Evolutionary conservation across 2,329 filamentous ascomycete species (phyloP), one percentile per base, ranked within the genome.

Genomic region (Sarocladiaceae sp.): DNA sequence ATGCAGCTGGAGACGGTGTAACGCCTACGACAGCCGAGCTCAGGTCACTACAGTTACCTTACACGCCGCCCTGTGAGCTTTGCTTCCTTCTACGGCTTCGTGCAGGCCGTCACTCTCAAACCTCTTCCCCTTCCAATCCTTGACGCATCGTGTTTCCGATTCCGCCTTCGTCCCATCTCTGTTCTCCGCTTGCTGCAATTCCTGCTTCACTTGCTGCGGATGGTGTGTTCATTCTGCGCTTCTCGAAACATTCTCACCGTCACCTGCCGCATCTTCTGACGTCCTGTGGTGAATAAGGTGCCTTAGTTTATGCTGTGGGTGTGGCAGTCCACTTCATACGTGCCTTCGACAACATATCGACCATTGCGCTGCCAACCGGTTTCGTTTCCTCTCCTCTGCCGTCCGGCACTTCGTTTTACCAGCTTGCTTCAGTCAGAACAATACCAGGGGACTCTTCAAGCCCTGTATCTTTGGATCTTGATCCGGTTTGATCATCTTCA

Each of bases 141-240:
- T 48, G 44, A 48, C 44, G 44, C 44, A 48, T 48, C 44, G 44
- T 48, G 44, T 48, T 48, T 48, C 44, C 44, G 28, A 48, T 48
- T 48, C 15, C 26, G 44, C 44, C 28, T 48, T 48, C 44, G 44
- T 48, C 44, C 44, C 25, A 33, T 48, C 44, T 33, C 18, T 48
- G n/a, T 18, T 48, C 26, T 29, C 17, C 18, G 11, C 25, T 33
- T 18, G 44, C 44, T 48, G 44, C 44, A 48, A 15, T 48, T 33
- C 5, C 44, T 48, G 44, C 44, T 48, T 48, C 44, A 48, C 44
- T 28, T 48, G 28, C 28, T 6, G 44, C 26, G 5, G 6, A 5
- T 44, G 12, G 40, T 44, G 40, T n/a, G 40, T 26, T 7, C 40
- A n/a, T 6, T 4, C 17, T 44, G 40, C 40, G 31, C 7, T 20